Evolutionary conservation across 2,329 filamentous ascomycete genomes (phyloP), one percentile per base, ranked within the genome.

Genomic region (Leptographium radiaticola): DNA sequence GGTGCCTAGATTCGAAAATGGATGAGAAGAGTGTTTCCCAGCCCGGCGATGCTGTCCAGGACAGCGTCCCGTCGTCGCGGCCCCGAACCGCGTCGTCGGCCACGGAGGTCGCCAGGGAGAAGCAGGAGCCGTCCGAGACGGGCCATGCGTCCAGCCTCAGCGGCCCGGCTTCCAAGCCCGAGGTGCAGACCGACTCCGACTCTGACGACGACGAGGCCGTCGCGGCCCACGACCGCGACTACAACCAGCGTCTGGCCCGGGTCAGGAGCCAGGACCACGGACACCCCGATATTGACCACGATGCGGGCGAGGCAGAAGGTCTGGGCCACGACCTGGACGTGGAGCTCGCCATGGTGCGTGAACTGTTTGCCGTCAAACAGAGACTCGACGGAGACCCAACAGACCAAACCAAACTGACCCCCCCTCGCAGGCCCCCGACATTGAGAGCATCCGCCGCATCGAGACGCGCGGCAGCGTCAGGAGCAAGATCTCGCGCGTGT

Each of bases 191-290:
- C 15, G 31, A 34, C 12, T 34, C 30, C 15, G 36, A 43, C 59
- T 5, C 12, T 12, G 38, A 40, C 10, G 12, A 40, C n/a, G 3
- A 67, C 65, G 45, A 34, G 6, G 45, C 4, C 15, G 31, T 16
- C 12, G 45, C 1, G 61, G 38, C 18, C 7, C 39, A 31, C 18
- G 30, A 34, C n/a, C 15, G 16, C 16, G 45, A 47, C 30, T 47
- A 47, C 45, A 47, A n/a, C 31, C 30, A 30, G 11, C 45, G 30
- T 2, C 45, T 47, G 2, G 45, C 45, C 16, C 45, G 45, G 30
- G 45, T 47, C 30, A 33, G n/a, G 12, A 47, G 45, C 30, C 15
- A n/a, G 7, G 45, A 47, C 45, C 45, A 47, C 15, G 45, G 45
- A n/a, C 2, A 13, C 4, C 45, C 45, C 11, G 45, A 47, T 34